phyloP scores from a whole-genome alignment of 2,329 filamentous ascomycete species.

The Clarireedia hainanense region DNA sequence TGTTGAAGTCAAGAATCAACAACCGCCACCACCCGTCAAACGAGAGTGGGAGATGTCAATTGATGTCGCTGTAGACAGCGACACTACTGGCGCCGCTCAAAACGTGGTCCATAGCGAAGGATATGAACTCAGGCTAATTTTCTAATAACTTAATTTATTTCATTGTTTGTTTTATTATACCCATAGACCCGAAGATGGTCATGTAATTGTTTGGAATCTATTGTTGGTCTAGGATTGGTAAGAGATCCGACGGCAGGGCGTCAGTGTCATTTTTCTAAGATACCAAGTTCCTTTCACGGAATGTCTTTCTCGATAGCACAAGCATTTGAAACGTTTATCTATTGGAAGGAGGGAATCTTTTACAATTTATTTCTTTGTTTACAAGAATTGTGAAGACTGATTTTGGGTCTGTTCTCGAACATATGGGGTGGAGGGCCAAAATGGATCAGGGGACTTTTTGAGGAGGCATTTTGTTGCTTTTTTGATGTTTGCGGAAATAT shows the following conservation, averaged over 20 bases:
- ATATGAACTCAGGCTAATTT: slow-evolving; percentile 30
- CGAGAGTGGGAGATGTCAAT: slow-evolving; percentile 56
- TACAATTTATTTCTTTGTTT: neutral
- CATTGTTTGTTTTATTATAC: slow-evolving; percentile 17
- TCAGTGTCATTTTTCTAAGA: slow-evolving; percentile 8
- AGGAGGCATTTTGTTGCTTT: neutral
- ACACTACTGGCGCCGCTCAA: slow-evolving; percentile 18
- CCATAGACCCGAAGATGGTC: slow-evolving; percentile 19
- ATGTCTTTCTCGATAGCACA: neutral
- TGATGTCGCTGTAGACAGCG: slow-evolving; percentile 33
- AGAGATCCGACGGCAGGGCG: slow-evolving; percentile 2
- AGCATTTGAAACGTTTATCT: neutral
- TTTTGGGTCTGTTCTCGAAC: too few relatives aligned
- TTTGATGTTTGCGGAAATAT: neutral
- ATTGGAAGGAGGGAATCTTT: neutral
- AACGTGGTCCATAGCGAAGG: slow-evolving; percentile 23
- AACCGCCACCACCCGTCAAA: slow-evolving; percentile 35
- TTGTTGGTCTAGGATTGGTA: neutral
- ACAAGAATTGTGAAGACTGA: too few relatives aligned
- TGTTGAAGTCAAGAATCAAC: slow-evolving; percentile 22
- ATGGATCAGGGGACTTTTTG: too few relatives aligned
- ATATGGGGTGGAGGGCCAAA: too few relatives aligned
- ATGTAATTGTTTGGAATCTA: slow-evolving; percentile 25
- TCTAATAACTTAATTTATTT: slow-evolving; percentile 24
- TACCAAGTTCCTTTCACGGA: slow-evolving; percentile 1